Conservation (phyloP, 805 yeast species). For the Nakazawaea ernobii region DNA sequence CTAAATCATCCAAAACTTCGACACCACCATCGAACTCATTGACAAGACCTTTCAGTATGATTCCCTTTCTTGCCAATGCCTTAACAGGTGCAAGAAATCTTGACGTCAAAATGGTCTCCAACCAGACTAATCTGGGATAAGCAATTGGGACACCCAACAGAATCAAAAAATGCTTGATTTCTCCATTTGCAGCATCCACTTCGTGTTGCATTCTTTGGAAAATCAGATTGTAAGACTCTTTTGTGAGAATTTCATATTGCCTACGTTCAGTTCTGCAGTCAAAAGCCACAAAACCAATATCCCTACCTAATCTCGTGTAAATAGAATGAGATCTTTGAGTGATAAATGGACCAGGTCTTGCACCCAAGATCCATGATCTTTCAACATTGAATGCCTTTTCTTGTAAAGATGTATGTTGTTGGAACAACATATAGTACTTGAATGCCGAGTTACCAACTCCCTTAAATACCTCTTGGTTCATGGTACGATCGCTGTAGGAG, state of each 20-base stretch:
- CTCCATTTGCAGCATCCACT: conserved; percentile 39
- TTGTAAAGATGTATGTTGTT: conserved; percentile 64
- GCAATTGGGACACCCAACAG: conserved; percentile 94
- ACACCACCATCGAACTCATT: conserved; percentile 91
- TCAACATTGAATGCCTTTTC: conserved; percentile 34
- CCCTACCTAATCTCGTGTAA: conserved; percentile 68
- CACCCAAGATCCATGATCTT: conserved; percentile 59
- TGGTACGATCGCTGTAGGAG: conserved; percentile 71
- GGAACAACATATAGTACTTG: conserved; percentile 85
- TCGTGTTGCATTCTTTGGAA: conserved; percentile 60
- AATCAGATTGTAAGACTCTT: conserved; percentile 50
- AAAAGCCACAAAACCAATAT: conserved; percentile 67
- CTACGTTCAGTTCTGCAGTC: conserved; percentile 94
- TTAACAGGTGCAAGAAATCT: conserved; percentile 58
- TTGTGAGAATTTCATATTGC: conserved; percentile 47
- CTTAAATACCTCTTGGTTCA: conserved; percentile 61
- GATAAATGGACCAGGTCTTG: conserved; percentile 61
- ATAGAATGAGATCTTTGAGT: conserved; percentile 60
- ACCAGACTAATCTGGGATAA: conserved; percentile 90
- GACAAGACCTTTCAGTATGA: conserved; percentile 65
- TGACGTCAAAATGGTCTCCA: conserved; percentile 70
- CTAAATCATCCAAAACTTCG: conserved; percentile 86
- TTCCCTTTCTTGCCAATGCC: conserved; percentile 53
- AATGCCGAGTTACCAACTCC: conserved; percentile 77
- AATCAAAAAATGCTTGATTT: conserved; percentile 69